phyloP scores from a whole-genome alignment of 495 filamentous ascomycete genomes.

The Penicillium maclennaniae region DNA sequence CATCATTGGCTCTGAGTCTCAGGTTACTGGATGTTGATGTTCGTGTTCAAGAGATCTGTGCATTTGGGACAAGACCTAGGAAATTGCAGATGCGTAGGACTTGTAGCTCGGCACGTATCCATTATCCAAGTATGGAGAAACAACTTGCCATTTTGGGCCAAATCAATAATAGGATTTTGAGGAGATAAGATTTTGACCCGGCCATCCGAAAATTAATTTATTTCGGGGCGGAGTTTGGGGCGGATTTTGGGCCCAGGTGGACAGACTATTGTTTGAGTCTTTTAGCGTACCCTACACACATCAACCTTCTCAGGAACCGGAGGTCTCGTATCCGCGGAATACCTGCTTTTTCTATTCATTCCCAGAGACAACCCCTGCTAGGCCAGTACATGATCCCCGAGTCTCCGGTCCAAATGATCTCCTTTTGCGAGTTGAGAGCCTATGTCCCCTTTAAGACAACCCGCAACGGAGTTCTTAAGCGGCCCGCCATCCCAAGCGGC shows the following conservation, averaged over 20 bases:
- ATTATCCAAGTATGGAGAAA: too few species aligned
- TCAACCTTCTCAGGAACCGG: not conserved
- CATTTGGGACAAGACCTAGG: not conserved
- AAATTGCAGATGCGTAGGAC: too few species aligned
- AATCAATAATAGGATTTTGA: not conserved
- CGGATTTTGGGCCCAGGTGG: not conserved
- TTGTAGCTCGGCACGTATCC: too few species aligned
- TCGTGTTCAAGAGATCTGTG: not conserved
- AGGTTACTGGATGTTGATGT: not conserved
- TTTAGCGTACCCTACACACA: not conserved
- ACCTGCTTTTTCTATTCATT: too few species aligned
- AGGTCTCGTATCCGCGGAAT: too few species aligned
- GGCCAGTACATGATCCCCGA: not conserved
- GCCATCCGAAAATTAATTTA: not conserved
- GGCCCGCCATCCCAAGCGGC: too few species aligned
- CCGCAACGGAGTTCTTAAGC: too few species aligned
- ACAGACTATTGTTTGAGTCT: not conserved
- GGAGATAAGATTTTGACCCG: not conserved
- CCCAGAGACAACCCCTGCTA: not conserved
- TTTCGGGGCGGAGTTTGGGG: not conserved
- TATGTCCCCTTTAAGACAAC: not conserved
- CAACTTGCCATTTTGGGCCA: not conserved
- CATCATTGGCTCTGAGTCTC: slow-evolving; percentile 4
- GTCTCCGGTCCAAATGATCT: not conserved
- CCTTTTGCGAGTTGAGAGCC: not conserved